Conservation (phyloP, 306 rosid genomes). For the cucumber (Cucumis sativus) region Cucumber_9930_V3 NC_026658.2:8125001-8125500, state of each 20-base stretch:
- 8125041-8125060: too few species aligned
- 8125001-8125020: too few species aligned
- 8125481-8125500: too few species aligned
- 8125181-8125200: slow-evolving; percentile 12
- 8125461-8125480: too few species aligned
- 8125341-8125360: background rate
- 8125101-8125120: slow-evolving; percentile 4
- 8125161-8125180: slow-evolving; percentile 42
- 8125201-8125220: too few species aligned
- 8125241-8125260: slow-evolving; percentile 11
- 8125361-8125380: background rate
- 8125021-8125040: too few species aligned
- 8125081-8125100: background rate
- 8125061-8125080: background rate
- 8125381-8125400: background rate
- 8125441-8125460: background rate
- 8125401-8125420: background rate
- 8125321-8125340: slow-evolving; percentile 23
- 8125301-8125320: slow-evolving; percentile 23
- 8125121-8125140: slow-evolving; percentile 45
- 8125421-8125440: background rate
- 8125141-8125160: slow-evolving; percentile 42
- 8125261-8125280: slow-evolving; percentile 40
- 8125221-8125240: too few species aligned
- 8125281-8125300: slow-evolving; percentile 32